Evolutionary conservation across 2,329 filamentous ascomycete species (phyloP).

Genomic region (Seiridium unicorne): DNA sequence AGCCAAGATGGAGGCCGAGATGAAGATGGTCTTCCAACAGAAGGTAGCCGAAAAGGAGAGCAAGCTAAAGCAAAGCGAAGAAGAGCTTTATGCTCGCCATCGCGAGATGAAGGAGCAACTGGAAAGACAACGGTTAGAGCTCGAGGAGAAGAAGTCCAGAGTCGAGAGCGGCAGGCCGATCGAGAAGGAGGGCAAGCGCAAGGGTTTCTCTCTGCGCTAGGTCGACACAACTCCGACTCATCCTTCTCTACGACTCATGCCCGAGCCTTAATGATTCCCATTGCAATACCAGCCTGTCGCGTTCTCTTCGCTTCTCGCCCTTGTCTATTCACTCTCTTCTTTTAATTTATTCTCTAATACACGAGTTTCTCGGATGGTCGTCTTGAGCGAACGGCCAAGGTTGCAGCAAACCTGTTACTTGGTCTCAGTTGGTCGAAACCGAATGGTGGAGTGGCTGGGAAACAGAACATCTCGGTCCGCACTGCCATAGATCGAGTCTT

Average conservation of each 20-base stretch:
- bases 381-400: constrained; percentile 9
- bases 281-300: constrained; percentile 58
- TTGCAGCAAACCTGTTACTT: not conserved
- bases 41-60: constrained; percentile 99
- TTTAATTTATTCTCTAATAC: constrained; percentile 46
- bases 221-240: constrained; percentile 21
- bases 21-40: constrained; percentile 99
- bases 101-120: constrained; percentile 99
- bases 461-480: no score
- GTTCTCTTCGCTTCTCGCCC: constrained; percentile 46
- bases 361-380: constrained; percentile 24
- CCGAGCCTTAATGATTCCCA: constrained; percentile 58
- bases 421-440: not conserved
- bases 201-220: constrained; percentile 99
- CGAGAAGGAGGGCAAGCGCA: constrained; percentile 98
- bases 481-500: no score
- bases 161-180: constrained; percentile 93
- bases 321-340: constrained; percentile 38
- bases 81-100: constrained; percentile 96
- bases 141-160: constrained; percentile 97
- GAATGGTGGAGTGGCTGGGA: no score
- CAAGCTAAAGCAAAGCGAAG: constrained; percentile 99
- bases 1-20: constrained; percentile 99
- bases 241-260: constrained; percentile 47
- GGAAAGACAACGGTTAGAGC: constrained; percentile 87